Conservation (phyloP, 257 asterid genomes). For the Solanum neorickii region DNA sequence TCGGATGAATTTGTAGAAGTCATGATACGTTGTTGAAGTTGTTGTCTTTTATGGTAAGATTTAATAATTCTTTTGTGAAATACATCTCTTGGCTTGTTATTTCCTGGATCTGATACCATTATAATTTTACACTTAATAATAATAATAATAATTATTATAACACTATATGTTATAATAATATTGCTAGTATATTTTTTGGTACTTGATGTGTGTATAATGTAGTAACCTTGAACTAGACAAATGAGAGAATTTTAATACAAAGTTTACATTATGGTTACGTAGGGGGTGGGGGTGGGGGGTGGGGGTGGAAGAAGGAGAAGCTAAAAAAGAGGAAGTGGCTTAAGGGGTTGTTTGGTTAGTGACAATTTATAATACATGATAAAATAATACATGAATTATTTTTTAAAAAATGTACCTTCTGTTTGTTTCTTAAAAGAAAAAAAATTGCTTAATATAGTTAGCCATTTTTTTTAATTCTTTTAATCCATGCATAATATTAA, state of each 20-base stretch:
- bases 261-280: neutral
- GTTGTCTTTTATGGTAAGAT: neutral
- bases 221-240: neutral
- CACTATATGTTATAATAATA: neutral
- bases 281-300: neutral
- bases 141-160: neutral
- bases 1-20: neutral
- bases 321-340: neutral
- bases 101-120: neutral
- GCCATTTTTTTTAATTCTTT: neutral
- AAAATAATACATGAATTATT: neutral
- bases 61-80: neutral
- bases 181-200: neutral
- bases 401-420: neutral
- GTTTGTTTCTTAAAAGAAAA: neutral
- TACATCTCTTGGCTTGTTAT: neutral
- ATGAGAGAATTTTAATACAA: neutral
- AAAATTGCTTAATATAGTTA: neutral
- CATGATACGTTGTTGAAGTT: neutral
- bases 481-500: neutral
- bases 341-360: neutral
- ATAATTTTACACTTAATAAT: neutral
- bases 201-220: neutral
- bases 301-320: neutral
- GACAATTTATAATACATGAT: neutral